Evolutionary conservation across 2,329 filamentous ascomycete species (phyloP).

Genomic region (Phialocephala subalpina): DNA sequence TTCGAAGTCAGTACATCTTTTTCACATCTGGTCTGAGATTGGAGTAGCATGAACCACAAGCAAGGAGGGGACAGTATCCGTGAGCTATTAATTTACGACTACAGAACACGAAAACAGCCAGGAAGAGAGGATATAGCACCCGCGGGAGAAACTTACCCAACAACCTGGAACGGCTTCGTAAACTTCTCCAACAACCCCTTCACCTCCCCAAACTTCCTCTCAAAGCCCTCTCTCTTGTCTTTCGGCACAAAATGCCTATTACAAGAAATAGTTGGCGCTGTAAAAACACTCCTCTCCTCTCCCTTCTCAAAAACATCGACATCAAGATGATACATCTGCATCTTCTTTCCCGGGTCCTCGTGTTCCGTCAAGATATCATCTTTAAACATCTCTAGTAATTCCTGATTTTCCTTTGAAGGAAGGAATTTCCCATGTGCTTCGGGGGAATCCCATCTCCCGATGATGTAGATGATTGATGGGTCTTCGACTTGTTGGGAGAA

Average conservation of each 20-base stretch:
- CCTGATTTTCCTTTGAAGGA: constrained; percentile 50
- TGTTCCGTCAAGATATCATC: constrained; percentile 40
- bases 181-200: constrained; percentile 20
- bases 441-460: constrained; percentile 55
- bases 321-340: constrained; percentile 54
- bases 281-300: constrained; percentile 15
- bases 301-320: constrained; percentile 35
- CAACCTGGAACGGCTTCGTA: constrained; percentile 26
- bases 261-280: constrained; percentile 25
- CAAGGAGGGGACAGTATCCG: no score
- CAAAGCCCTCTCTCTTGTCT: constrained; percentile 25
- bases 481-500: constrained; percentile 54
- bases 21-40: no score
- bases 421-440: constrained; percentile 53
- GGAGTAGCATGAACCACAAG: no score
- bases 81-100: no score
- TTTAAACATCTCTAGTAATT: constrained; percentile 46
- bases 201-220: constrained; percentile 20
- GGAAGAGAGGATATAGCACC: no score
- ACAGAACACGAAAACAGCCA: no score
- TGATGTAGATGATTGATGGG: constrained; percentile 50
- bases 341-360: constrained; percentile 31
- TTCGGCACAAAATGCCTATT: constrained; percentile 26
- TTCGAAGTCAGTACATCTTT: no score
- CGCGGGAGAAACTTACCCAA: no score